Conservation (phyloP, 495 filamentous ascomycete genomes). For the Podospora australis region DNA sequence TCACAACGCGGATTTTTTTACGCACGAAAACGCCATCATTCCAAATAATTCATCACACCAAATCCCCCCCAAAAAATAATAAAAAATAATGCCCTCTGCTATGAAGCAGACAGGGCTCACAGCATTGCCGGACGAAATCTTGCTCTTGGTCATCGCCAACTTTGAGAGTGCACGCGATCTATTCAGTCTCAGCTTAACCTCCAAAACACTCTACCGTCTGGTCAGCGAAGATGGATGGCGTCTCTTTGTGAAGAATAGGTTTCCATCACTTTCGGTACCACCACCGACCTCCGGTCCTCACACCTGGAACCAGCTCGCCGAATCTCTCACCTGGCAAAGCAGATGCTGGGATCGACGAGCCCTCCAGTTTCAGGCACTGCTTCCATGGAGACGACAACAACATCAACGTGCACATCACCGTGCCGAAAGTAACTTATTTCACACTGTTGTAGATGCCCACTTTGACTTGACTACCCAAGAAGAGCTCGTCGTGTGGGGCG, state of each 20-base stretch:
- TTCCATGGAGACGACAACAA: conserved; percentile 6
- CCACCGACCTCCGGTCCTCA: conserved; percentile 2
- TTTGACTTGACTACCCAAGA: conserved; percentile 23
- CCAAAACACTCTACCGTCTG: conserved; percentile 22
- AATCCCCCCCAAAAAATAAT: too few relatives aligned
- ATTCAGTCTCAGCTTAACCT: conserved; percentile 26
- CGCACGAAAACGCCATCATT: too few relatives aligned
- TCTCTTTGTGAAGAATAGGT: conserved; percentile 34
- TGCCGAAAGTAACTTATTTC: too few relatives aligned
- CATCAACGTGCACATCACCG: too few relatives aligned
- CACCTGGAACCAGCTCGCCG: conserved; percentile 32
- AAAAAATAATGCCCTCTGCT: too few relatives aligned
- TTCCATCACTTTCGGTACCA: conserved; percentile 27
- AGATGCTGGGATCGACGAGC: conserved; percentile 38
- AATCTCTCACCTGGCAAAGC: conserved; percentile 35
- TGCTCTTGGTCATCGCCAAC: conserved; percentile 31
- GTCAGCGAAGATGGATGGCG: conserved; percentile 34
- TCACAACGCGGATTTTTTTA: too few relatives aligned
- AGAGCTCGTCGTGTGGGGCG: conserved; percentile 40
- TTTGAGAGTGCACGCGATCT: conserved; percentile 35
- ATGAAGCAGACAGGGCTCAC: too few relatives aligned
- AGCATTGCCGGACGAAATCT: conserved; percentile 37
- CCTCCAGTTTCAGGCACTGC: conserved; percentile 24
- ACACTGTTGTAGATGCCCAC: conserved; percentile 35
- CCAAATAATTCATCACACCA: too few relatives aligned